Evolutionary conservation across 2,329 filamentous ascomycete genomes (phyloP).

Genomic region (Trichophyton verrucosum): DNA sequence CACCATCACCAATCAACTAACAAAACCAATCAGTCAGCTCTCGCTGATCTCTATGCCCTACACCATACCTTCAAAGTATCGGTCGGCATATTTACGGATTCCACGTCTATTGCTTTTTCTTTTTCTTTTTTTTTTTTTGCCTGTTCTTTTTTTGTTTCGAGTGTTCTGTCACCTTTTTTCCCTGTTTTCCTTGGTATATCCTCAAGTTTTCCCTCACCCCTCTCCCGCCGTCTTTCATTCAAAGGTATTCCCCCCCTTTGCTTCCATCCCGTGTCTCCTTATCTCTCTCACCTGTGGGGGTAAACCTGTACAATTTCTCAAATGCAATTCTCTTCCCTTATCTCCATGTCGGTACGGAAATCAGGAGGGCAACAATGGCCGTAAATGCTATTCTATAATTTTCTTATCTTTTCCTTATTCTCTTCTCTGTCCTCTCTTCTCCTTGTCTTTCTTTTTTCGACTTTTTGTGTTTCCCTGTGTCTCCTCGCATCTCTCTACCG

Average conservation of each 20-base stretch:
- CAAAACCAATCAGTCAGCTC: too few relatives aligned
- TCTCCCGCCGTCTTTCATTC: neutral
- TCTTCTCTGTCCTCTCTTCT: constrained; percentile 5
- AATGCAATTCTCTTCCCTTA: constrained; percentile 2
- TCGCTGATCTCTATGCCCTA: neutral
- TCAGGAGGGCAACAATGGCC: constrained; percentile 4
- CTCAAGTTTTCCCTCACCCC: neutral
- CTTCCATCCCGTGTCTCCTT: neutral
- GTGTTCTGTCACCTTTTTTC: neutral
- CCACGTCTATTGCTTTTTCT: constrained; percentile 6
- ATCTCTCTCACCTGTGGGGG: neutral
- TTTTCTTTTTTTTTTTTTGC: neutral
- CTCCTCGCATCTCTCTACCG: neutral
- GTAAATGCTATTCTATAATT: constrained; percentile 14
- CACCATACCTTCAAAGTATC: neutral
- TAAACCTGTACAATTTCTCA: constrained; percentile 4
- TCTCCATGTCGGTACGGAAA: constrained; percentile 1
- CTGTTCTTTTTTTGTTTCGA: too few relatives aligned
- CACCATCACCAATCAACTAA: neutral
- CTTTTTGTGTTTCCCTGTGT: neutral
- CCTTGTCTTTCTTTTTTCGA: constrained; percentile 3
- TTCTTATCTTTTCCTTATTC: constrained; percentile 17
- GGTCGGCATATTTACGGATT: constrained; percentile 2
- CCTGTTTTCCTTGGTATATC: neutral
- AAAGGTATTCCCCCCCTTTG: neutral